A percentile compares a stretch with the other conserved stretches of the same genome.
Evolutionary conservation across 768 basidiomycete species (phyloP).

Genomic region (Hypholoma sublateritium): DNA sequence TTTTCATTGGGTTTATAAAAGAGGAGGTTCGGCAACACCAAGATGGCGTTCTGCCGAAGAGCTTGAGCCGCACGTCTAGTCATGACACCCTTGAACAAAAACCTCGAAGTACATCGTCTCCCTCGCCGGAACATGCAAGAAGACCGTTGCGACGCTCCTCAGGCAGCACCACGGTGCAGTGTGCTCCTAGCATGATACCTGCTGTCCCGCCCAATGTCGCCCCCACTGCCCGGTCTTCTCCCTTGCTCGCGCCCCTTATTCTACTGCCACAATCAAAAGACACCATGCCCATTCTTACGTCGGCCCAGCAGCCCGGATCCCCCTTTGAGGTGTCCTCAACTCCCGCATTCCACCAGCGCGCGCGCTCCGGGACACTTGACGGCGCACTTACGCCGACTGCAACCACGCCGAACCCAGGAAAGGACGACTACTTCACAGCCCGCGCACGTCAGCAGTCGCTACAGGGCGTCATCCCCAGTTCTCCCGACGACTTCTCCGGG

Average conservation of each 20-base stretch:
- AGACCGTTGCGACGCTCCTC: slow-evolving; percentile 15
- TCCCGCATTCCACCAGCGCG: slow-evolving; percentile 24
- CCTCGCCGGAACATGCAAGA: neutral
- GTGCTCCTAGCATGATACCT: slow-evolving; percentile 65
- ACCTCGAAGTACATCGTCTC: neutral
- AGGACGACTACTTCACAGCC: slow-evolving; percentile 55
- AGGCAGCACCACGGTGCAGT: slow-evolving; percentile 49
- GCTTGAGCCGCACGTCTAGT: slow-evolving; percentile 22
- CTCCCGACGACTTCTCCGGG: slow-evolving; percentile 52
- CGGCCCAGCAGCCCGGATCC: slow-evolving; percentile 48
- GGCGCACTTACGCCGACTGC: slow-evolving; percentile 9
- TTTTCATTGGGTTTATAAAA: slow-evolving; percentile 76
- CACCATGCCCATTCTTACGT: slow-evolving; percentile 22
- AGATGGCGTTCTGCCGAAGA: slow-evolving; percentile 18
- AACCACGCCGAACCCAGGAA: slow-evolving; percentile 8
- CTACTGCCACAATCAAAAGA: slow-evolving; percentile 36
- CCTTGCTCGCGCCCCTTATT: slow-evolving; percentile 62
- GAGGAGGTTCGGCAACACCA: slow-evolving; percentile 52
- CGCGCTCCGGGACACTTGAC: slow-evolving; percentile 47
- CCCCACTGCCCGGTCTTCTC: slow-evolving; percentile 45
- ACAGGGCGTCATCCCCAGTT: slow-evolving; percentile 32
- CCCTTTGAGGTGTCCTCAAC: slow-evolving; percentile 27
- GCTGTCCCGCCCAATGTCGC: slow-evolving; percentile 54
- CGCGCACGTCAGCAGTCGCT: slow-evolving; percentile 47
- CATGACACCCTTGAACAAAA: slow-evolving; percentile 18